Conservation (phyloP, 371 early-diverging fungal species). For the Astathelohania contejeani region DNA sequence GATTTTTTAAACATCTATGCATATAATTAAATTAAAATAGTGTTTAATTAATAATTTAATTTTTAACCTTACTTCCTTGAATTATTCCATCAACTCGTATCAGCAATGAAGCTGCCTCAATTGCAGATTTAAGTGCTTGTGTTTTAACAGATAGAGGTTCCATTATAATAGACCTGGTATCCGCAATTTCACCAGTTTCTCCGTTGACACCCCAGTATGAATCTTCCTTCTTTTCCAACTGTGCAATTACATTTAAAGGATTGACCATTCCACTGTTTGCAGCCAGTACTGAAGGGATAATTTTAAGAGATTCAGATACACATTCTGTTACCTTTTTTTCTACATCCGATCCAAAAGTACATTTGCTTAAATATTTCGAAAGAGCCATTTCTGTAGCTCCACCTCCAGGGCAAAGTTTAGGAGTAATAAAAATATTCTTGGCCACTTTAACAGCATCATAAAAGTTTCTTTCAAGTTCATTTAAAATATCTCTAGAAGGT, state of each 20-base stretch:
- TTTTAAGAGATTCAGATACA: conserved; percentile 80
- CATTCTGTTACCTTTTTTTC: conserved; percentile 40
- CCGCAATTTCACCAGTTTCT: conserved; percentile 72
- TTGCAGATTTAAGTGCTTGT: conserved; percentile 95
- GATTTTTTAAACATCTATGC: too few species aligned
- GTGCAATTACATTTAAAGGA: conserved; percentile 71
- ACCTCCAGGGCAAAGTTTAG: conserved; percentile 81
- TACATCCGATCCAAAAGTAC: neutral
- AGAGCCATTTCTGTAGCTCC: conserved; percentile 99
- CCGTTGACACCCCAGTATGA: conserved; percentile 87
- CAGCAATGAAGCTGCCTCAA: conserved; percentile 59
- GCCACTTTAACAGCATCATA: conserved; percentile 97
- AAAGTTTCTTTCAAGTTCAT: conserved; percentile 96
- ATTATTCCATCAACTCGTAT: conserved; percentile 53
- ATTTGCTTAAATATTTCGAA: conserved; percentile 9
- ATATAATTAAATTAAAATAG: too few species aligned
- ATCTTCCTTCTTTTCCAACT: conserved; percentile 71
- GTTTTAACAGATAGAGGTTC: conserved; percentile 97
- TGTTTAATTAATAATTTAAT: too few species aligned
- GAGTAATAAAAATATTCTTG: conserved; percentile 82
- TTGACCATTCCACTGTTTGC: conserved; percentile 74
- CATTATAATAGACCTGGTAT: conserved; percentile 89
- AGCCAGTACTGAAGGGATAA: conserved; percentile 87
- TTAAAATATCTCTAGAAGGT: conserved; percentile 86
- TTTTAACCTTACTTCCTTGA: conserved; percentile 14